Percentiles rank a stretch among this genome's conserved stretches.
phyloP scores from a whole-genome alignment of 352 stramenopile species.

The Phytophthora syringae region DNA sequence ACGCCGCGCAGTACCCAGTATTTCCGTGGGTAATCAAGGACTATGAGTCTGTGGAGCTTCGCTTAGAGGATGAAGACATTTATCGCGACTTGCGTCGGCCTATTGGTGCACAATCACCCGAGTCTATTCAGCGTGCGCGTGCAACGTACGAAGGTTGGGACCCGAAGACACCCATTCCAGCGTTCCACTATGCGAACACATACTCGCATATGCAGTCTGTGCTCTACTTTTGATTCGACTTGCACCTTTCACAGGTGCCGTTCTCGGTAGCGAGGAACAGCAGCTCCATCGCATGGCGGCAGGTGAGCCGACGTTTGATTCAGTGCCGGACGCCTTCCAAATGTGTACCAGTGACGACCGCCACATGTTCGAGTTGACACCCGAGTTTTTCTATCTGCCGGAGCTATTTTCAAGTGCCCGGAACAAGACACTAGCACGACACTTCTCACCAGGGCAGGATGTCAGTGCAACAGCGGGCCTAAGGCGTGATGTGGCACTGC shows the following conservation, averaged over 20 bases:
- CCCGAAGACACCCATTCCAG: slow-evolving; percentile 57
- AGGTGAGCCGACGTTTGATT: slow-evolving; percentile 65
- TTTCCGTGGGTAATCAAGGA: slow-evolving; percentile 99
- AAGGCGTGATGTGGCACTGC: slow-evolving; percentile 91
- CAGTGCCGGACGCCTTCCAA: slow-evolving; percentile 60
- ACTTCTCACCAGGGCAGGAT: slow-evolving; percentile 48
- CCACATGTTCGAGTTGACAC: slow-evolving; percentile 74
- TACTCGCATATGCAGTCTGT: slow-evolving; percentile 79
- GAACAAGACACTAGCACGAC: slow-evolving; percentile 63
- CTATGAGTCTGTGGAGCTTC: slow-evolving; percentile 94
- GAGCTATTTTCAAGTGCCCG: slow-evolving; percentile 73
- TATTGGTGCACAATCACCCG: slow-evolving; percentile 92
- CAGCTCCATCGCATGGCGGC: slow-evolving; percentile 40
- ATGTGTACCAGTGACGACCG: slow-evolving; percentile 64
- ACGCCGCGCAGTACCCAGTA: slow-evolving; percentile 98
- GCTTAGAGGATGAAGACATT: slow-evolving; percentile 92
- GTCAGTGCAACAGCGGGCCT: slow-evolving; percentile 54
- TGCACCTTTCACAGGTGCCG: slow-evolving; percentile 67
- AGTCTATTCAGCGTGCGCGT: slow-evolving; percentile 49
- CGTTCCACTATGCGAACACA: slow-evolving; percentile 77
- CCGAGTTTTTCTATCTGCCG: slow-evolving; percentile 84
- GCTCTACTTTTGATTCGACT: slow-evolving; percentile 80
- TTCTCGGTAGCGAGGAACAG: slow-evolving; percentile 44
- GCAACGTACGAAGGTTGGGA: slow-evolving; percentile 55
- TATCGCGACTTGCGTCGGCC: slow-evolving; percentile 98